Evolutionary conservation across 2,329 filamentous ascomycete species (phyloP), one percentile per base, ranked within the genome.

Genomic region (Drechslera avenae): DNA sequence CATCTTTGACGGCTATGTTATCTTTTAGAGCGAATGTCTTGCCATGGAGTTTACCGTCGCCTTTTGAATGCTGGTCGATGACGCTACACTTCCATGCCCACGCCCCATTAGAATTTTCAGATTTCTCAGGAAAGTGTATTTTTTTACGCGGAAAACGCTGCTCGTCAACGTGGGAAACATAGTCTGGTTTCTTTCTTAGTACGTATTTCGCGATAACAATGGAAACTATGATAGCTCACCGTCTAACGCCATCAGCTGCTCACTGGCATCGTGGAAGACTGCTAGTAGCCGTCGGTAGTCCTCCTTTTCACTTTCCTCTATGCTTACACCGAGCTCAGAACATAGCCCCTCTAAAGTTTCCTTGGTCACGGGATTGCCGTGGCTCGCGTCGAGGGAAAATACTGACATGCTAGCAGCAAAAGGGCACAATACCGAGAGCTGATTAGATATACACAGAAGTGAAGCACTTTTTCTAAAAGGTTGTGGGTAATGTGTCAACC

Each of bases 31-130:
- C 63, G 5, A 71, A 55, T 0, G 52, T 66, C 50, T 75, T 75
- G 30, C 74, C 74, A 5, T 69, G 52, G 5, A 81, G 68, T 18
- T 74, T 58, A 18, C 64, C 60, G 23, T 46, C 9, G 3, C 60
- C 50, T 9, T 62, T 45, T 5, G 39, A 37, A 32, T 56, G 46
- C 8, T 66, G 58, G 51, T 75, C 73, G 42, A 62, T 57, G 47
- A 75, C 72, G 17, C 57, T 68, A 41, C 71, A 76, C 41, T 61
- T 71, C 74, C 75, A 78, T 5, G 76, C 77, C 76, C 77, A 79
- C 2, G 75, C 77, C 2, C 72, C 71, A 30, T 75, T 62, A 4
- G 63, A 51, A 35, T 78, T 78, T 5, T 74, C 65, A 9, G 59
- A 23, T n/a, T 50, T 58, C 2, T 59, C 52, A 2, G 71, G 70